Evolutionary conservation across 192 early-diverging fungal species (phyloP).

Genomic region (Coemansia asiatica): DNA sequence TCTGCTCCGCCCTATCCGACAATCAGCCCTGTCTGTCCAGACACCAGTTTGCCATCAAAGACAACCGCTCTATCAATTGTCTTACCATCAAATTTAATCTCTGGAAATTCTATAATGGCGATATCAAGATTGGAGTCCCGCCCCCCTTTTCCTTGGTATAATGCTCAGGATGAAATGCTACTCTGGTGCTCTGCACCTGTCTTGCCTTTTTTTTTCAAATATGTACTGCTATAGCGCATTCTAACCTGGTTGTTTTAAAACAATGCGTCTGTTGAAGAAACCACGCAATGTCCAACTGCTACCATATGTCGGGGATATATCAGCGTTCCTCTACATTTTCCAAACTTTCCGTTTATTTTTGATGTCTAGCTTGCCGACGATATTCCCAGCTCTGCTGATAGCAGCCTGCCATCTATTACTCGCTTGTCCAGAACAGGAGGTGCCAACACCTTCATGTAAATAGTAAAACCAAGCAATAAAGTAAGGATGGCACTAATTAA

Average conservation of each 20-base stretch:
- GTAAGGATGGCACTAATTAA: too few relatives aligned
- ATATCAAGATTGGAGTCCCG: not conserved
- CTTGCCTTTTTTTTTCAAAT: not conserved
- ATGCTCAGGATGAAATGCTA: not conserved
- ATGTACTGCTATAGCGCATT: not conserved
- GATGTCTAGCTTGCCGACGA: too few relatives aligned
- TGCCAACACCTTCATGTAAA: too few relatives aligned
- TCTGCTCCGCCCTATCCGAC: not conserved
- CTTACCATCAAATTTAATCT: not conserved
- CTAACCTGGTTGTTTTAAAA: not conserved
- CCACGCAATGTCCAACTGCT: too few relatives aligned
- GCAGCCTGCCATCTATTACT: too few relatives aligned
- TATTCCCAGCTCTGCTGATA: too few relatives aligned
- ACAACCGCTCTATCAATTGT: not conserved
- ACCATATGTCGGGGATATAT: too few relatives aligned
- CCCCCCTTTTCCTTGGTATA: not conserved
- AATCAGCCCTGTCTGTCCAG: not conserved
- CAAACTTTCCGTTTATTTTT: too few relatives aligned
- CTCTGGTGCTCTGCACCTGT: not conserved
- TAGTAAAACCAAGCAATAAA: too few relatives aligned
- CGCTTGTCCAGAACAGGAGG: too few relatives aligned
- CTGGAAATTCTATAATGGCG: not conserved
- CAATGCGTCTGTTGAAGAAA: too few relatives aligned
- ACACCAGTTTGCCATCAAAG: not conserved
- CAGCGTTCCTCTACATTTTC: too few relatives aligned